phyloP scores from a whole-genome alignment of 768 basidiomycete species.

The Pilatotrama ljubarskyi region DNA sequence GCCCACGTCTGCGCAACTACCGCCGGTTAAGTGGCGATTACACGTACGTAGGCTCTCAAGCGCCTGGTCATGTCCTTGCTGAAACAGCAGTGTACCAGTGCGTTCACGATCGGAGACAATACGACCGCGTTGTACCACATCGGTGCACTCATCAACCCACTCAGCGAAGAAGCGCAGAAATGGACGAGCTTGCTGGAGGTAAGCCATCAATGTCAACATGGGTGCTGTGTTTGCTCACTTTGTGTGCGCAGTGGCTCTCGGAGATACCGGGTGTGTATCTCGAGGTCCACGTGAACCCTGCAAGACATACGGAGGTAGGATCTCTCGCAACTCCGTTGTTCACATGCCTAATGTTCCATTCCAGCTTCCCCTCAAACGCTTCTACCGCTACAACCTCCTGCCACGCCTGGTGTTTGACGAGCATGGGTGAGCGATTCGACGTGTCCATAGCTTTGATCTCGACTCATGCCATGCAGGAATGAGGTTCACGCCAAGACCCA shows the following conservation, averaged over 20 bases:
- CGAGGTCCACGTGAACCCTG: slow-evolving; percentile 80
- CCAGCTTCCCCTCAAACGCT: slow-evolving; percentile 87
- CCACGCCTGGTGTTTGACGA: slow-evolving; percentile 62
- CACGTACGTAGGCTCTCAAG: slow-evolving; percentile 49
- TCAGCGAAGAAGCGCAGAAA: slow-evolving; percentile 82
- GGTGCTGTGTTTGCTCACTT: neutral
- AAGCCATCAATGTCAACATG: slow-evolving; percentile 13
- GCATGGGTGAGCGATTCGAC: slow-evolving; percentile 54
- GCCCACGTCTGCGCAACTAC: slow-evolving; percentile 63
- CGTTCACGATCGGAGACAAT: slow-evolving; percentile 69
- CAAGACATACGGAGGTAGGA: slow-evolving; percentile 63
- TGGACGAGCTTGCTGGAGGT: slow-evolving; percentile 84
- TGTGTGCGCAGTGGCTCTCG: slow-evolving; percentile 55
- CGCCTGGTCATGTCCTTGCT: slow-evolving; percentile 2
- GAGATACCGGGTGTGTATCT: slow-evolving; percentile 65
- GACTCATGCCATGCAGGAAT: slow-evolving; percentile 37
- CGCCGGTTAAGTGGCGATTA: slow-evolving; percentile 56
- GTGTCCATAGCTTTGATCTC: neutral
- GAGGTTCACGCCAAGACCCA: slow-evolving; percentile 58
- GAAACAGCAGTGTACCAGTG: slow-evolving; percentile 41
- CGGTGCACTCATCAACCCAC: slow-evolving; percentile 76
- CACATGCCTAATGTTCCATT: neutral
- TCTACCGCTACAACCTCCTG: slow-evolving; percentile 79
- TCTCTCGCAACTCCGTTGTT: neutral
- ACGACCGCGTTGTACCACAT: slow-evolving; percentile 68